Conservation (phyloP, 2,329 filamentous ascomycete species). For the Cadophora malorum region DNA sequence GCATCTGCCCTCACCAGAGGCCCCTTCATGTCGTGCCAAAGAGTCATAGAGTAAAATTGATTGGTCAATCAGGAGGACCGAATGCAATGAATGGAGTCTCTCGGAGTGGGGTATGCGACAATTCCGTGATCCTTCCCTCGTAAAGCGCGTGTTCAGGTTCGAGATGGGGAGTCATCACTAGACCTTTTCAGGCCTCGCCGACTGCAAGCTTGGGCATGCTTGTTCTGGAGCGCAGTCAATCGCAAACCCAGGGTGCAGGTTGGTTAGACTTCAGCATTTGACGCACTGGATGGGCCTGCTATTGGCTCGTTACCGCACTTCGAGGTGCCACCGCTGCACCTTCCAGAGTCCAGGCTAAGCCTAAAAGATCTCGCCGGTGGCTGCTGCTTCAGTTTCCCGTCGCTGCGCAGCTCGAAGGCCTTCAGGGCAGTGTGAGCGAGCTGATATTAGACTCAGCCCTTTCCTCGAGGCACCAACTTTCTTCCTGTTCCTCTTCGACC, state of each 20-base stretch:
- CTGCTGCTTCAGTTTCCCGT: not conserved
- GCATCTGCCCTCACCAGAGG: conserved; percentile 16
- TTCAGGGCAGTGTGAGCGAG: not conserved
- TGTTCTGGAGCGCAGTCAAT: not conserved
- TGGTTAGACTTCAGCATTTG: not conserved
- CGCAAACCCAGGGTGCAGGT: not conserved
- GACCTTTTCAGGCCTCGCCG: not conserved
- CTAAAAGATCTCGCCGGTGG: conserved; percentile 16
- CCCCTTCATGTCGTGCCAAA: conserved; percentile 12
- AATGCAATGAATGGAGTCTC: not conserved
- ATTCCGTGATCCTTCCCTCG: not conserved
- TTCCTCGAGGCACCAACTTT: conserved; percentile 27
- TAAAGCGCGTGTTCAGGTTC: not conserved
- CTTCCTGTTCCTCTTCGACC: not conserved
- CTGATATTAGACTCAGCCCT: conserved; percentile 9
- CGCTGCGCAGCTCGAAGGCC: not conserved
- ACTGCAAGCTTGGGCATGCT: conserved; percentile 6
- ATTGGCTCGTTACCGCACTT: not conserved
- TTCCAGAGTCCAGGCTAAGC: not conserved
- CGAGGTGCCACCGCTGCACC: not conserved
- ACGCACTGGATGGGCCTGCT: not conserved
- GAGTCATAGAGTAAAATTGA: conserved; percentile 17
- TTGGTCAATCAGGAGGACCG: conserved; percentile 21
- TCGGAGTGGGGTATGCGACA: not conserved
- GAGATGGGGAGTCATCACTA: conserved; percentile 17